Conservation (phyloP, 768 basidiomycete genomes). For the Pleurotus tuber-regium region DNA sequence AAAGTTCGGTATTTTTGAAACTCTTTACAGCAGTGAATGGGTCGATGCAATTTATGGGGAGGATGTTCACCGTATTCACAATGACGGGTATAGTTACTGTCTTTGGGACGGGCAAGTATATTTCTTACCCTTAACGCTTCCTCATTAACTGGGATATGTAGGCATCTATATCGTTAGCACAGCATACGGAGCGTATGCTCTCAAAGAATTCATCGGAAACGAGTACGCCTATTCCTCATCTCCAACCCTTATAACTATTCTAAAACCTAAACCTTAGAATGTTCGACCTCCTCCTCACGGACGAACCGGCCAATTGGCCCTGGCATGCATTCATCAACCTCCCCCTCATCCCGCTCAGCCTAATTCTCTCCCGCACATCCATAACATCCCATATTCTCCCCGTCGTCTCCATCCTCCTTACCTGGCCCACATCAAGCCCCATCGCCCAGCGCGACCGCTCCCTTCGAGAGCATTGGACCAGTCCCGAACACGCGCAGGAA, state of each 20-base stretch:
- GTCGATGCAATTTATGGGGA: slow-evolving; percentile 47
- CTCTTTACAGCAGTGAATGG: slow-evolving; percentile 51
- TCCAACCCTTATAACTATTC: background rate
- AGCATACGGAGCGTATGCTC: slow-evolving; percentile 70
- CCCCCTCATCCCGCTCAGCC: slow-evolving; percentile 64
- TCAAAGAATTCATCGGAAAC: slow-evolving; percentile 65
- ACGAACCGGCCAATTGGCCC: slow-evolving; percentile 73
- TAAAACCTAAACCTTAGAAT: slow-evolving; percentile 36
- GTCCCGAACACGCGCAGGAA: slow-evolving; percentile 28
- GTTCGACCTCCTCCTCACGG: slow-evolving; percentile 61
- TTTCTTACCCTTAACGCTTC: background rate
- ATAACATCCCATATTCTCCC: slow-evolving; percentile 30
- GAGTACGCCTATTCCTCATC: slow-evolving; percentile 42
- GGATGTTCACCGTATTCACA: slow-evolving; percentile 48
- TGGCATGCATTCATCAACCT: slow-evolving; percentile 76
- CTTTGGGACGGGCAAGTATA: slow-evolving; percentile 57
- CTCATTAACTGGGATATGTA: slow-evolving; percentile 11
- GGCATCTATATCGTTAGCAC: slow-evolving; percentile 50
- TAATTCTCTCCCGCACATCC: slow-evolving; percentile 61
- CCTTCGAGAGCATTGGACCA: slow-evolving; percentile 30
- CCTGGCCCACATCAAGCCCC: slow-evolving; percentile 42
- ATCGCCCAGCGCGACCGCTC: slow-evolving; percentile 27
- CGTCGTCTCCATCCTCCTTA: slow-evolving; percentile 43
- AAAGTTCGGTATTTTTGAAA: slow-evolving; percentile 51
- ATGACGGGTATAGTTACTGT: slow-evolving; percentile 50